Percentiles rank a stretch among this genome's conserved stretches.
These are phyloP conservation scores for Monosporascus sp. DNA, from an alignment of 2,329 filamentous ascomycete genomes.

Conservation along the genomic window DNA sequence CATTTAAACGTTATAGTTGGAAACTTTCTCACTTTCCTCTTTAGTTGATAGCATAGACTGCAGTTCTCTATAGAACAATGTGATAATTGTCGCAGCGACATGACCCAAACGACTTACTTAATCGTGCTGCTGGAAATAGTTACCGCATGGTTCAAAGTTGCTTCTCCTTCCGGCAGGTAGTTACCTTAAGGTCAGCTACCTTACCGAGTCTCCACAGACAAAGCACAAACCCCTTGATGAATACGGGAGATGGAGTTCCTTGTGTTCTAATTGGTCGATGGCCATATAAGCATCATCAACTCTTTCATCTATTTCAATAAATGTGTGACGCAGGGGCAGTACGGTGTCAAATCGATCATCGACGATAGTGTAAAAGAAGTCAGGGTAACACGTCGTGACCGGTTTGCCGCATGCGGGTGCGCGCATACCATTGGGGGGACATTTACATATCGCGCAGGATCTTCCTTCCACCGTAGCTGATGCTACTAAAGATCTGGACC, in stretches of 20 bases:
- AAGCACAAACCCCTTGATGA: neutral
- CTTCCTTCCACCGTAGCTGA: neutral
- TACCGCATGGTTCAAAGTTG: neutral
- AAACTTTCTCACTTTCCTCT: too few species aligned
- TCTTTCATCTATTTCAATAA: neutral
- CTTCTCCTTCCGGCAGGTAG: neutral
- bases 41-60: too few species aligned
- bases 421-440: neutral
- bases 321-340: neutral
- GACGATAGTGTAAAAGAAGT: neutral
- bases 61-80: too few species aligned
- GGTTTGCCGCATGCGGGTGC: neutral
- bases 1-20: too few species aligned
- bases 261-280: neutral
- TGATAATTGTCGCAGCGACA: too few species aligned
- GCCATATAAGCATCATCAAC: neutral
- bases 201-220: neutral
- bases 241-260: neutral
- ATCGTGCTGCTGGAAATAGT: too few species aligned
- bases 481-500: neutral
- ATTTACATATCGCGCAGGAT: neutral
- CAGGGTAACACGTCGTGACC: neutral
- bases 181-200: neutral
- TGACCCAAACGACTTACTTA: too few species aligned
- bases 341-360: neutral